These are phyloP conservation scores for Aristolochia contorta DNA, from an alignment of 164 flowering plant species.

Conservation along the genomic window DNA sequence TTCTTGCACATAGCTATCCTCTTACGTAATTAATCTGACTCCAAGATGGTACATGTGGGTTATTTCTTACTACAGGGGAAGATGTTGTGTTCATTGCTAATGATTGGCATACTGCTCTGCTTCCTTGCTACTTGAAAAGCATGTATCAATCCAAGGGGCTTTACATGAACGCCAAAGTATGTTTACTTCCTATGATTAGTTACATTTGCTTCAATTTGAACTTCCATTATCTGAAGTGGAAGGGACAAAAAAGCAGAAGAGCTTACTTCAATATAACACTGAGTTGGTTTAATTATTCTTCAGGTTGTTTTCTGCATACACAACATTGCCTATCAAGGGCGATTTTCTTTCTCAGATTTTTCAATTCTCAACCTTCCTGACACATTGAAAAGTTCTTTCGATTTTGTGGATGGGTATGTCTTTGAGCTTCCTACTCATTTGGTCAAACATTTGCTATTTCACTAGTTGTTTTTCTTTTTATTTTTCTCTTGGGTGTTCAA, in stretches of 20 bases:
- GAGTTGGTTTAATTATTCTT: slow-evolving; percentile 3
- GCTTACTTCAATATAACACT: not conserved
- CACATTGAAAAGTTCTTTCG: slow-evolving; percentile 59
- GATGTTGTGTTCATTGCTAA: slow-evolving; percentile 67
- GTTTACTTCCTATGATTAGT: not conserved
- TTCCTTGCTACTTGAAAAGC: slow-evolving; percentile 73
- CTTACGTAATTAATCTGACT: not conserved
- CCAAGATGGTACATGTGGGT: not conserved
- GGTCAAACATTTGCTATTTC: no score
- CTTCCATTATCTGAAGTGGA: no score
- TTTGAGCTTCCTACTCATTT: not conserved
- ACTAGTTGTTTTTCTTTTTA: no score
- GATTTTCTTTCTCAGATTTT: slow-evolving; percentile 77
- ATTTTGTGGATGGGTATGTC: slow-evolving; percentile 82
- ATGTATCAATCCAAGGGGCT: slow-evolving; percentile 54
- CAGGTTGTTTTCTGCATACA: slow-evolving; percentile 89
- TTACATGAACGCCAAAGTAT: slow-evolving; percentile 61
- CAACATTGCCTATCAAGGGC: slow-evolving; percentile 92
- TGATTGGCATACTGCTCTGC: slow-evolving; percentile 82
- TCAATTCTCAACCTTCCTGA: slow-evolving; percentile 66
- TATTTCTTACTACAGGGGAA: slow-evolving; percentile 40
- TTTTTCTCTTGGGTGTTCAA: no score
- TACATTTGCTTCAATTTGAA: no score
- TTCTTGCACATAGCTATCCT: not conserved
- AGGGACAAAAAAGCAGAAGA: no score